These are phyloP conservation scores for Aspergillus leporis DNA, from an alignment of 495 filamentous ascomycete species.

Conservation along the genomic window DNA sequence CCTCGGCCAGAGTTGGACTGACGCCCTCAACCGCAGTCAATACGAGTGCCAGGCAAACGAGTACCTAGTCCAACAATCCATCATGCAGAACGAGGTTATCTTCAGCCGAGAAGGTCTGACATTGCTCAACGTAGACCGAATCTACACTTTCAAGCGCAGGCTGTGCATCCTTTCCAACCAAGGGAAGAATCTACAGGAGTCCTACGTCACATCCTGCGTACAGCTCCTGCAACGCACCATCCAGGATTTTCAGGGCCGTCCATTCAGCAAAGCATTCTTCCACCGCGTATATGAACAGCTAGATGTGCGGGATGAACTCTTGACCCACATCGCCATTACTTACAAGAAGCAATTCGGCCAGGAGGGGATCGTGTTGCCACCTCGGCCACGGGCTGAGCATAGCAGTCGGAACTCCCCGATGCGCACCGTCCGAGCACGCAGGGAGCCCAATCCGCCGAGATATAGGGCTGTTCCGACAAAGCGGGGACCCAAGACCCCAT, in stretches of 20 bases:
- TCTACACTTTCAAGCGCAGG: slow-evolving; percentile 71
- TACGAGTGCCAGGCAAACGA: slow-evolving; percentile 40
- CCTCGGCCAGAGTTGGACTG: slow-evolving; percentile 45
- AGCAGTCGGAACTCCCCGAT: slow-evolving; percentile 24
- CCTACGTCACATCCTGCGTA: slow-evolving; percentile 49
- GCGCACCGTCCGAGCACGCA: slow-evolving; percentile 25
- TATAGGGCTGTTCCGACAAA: slow-evolving; percentile 21
- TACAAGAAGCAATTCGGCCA: slow-evolving; percentile 58
- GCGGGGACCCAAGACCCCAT: slow-evolving; percentile 45
- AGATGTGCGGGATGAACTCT: slow-evolving; percentile 51
- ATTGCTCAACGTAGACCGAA: slow-evolving; percentile 65
- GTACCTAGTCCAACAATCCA: slow-evolving; percentile 63
- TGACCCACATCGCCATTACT: slow-evolving; percentile 56
- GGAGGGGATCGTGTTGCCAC: slow-evolving; percentile 45
- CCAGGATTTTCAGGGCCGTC: slow-evolving; percentile 56
- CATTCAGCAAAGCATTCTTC: slow-evolving; percentile 58
- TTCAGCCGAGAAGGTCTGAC: slow-evolving; percentile 71
- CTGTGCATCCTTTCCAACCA: slow-evolving; percentile 56
- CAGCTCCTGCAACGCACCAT: slow-evolving; percentile 64
- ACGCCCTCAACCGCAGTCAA: slow-evolving; percentile 38
- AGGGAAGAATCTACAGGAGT: slow-evolving; percentile 30
- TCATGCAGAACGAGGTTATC: slow-evolving; percentile 66
- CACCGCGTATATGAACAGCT: slow-evolving; percentile 64
- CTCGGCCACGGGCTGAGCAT: slow-evolving; percentile 22
- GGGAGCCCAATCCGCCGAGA: slow-evolving; percentile 20